A percentile compares a stretch with the other conserved stretches of the same genome.
Evolutionary conservation across 2,329 filamentous ascomycete species (phyloP).

Genomic region (Pseudovirgaria hyperparasitica): DNA sequence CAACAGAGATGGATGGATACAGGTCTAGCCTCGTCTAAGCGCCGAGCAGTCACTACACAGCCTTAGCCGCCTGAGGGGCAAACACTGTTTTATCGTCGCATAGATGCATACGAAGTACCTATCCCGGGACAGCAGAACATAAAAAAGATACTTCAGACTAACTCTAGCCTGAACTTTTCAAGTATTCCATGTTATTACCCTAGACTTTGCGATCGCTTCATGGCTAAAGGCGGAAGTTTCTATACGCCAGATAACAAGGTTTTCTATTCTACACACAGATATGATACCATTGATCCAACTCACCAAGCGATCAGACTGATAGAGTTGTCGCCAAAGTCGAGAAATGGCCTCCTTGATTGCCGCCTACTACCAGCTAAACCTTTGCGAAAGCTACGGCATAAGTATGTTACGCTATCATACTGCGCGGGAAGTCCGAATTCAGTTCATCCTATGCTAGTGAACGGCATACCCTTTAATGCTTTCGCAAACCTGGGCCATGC

Average conservation of each 20-base stretch:
- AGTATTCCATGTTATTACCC: too few relatives aligned
- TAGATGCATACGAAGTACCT: too few relatives aligned
- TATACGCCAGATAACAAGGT: conserved; percentile 1
- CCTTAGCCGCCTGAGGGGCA: too few relatives aligned
- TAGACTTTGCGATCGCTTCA: too few relatives aligned
- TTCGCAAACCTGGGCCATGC: conserved; percentile 2
- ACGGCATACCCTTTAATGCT: conserved; percentile 1
- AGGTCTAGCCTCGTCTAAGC: too few relatives aligned
- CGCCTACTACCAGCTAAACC: neutral
- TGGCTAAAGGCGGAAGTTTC: too few relatives aligned
- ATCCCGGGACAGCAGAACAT: too few relatives aligned
- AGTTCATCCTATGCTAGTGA: neutral
- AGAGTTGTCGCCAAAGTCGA: neutral
- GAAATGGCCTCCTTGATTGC: neutral
- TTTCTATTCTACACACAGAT: conserved; percentile 1
- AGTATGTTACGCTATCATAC: conserved; percentile 1
- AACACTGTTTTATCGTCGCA: too few relatives aligned
- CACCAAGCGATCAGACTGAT: conserved; percentile 1
- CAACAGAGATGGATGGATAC: too few relatives aligned
- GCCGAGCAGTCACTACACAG: too few relatives aligned
- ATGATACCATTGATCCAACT: neutral
- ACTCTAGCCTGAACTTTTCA: too few relatives aligned
- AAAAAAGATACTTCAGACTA: too few relatives aligned
- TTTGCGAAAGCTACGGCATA: neutral
- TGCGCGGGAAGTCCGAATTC: neutral